Conservation (phyloP, 768 basidiomycete species). For the Tephrocybe sp. region DNA sequence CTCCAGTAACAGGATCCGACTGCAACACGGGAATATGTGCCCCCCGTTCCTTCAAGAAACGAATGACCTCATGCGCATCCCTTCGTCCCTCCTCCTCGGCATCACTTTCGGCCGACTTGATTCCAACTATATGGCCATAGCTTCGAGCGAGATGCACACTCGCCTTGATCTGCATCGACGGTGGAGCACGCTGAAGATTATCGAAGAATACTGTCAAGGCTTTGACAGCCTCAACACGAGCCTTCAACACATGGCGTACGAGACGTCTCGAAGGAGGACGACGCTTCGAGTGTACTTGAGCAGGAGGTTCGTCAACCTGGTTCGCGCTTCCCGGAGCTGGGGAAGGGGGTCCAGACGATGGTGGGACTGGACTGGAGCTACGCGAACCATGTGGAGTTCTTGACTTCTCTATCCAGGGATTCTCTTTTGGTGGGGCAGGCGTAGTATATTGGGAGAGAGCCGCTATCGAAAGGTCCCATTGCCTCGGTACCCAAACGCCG, state of each 20-base stretch:
- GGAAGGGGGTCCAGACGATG: slow-evolving; percentile 20
- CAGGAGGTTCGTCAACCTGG: slow-evolving; percentile 40
- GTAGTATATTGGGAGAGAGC: slow-evolving; percentile 74
- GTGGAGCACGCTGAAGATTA: slow-evolving; percentile 47
- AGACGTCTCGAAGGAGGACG: slow-evolving; percentile 78
- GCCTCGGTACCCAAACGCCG: slow-evolving; percentile 88
- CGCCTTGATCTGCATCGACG: slow-evolving; percentile 40
- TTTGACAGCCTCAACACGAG: slow-evolving; percentile 80
- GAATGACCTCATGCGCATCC: slow-evolving; percentile 67
- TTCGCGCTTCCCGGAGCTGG: slow-evolving; percentile 11
- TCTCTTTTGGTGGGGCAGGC: slow-evolving; percentile 64
- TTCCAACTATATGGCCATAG: slow-evolving; percentile 48
- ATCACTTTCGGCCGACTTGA: slow-evolving; percentile 22
- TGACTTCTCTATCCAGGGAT: slow-evolving; percentile 65
- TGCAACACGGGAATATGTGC: slow-evolving; percentile 64
- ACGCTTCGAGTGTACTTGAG: slow-evolving; percentile 34
- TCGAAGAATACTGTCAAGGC: slow-evolving; percentile 74
- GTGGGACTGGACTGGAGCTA: slow-evolving; percentile 12
- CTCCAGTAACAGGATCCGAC: slow-evolving; percentile 49
- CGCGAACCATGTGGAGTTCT: slow-evolving; percentile 25
- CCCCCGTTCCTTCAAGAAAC: slow-evolving; percentile 67
- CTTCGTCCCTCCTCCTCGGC: slow-evolving; percentile 55
- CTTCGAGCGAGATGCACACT: slow-evolving; percentile 48
- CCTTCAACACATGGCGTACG: slow-evolving; percentile 85
- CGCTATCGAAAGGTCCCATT: slow-evolving; percentile 77